Conservation (phyloP, 306 rosid species). For the Macrotyloma uniflorum region DNA sequence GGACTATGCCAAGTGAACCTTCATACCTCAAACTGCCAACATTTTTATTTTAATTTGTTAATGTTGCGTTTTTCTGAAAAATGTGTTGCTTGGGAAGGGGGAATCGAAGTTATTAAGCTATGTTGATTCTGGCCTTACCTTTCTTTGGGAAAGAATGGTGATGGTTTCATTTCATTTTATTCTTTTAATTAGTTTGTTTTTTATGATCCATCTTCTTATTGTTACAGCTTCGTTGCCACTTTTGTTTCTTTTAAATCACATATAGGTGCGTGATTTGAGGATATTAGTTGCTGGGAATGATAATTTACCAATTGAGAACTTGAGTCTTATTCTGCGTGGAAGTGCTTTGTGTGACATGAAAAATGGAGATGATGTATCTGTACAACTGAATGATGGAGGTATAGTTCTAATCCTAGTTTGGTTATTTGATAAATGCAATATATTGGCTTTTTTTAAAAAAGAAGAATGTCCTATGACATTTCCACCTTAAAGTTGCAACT, state of each 20-base stretch:
- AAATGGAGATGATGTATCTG: conserved; percentile 57
- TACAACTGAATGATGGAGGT: conserved; percentile 81
- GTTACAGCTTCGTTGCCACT: conserved; percentile 23
- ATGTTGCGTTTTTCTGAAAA: conserved; percentile 8
- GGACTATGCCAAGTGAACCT: not conserved
- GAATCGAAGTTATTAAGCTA: not conserved
- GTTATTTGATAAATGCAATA: conserved; percentile 24
- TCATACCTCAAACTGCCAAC: not conserved
- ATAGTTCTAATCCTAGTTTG: conserved; percentile 33
- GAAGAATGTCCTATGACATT: conserved; percentile 10
- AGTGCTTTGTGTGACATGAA: conserved; percentile 65
- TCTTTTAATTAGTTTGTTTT: not conserved
- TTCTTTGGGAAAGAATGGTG: not conserved
- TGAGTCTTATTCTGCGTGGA: conserved; percentile 82
- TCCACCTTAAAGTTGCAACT: conserved; percentile 1
- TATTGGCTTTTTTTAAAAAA: not conserved
- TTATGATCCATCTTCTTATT: conserved; percentile 4
- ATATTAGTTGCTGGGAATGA: conserved; percentile 60
- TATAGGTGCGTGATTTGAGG: conserved; percentile 78
- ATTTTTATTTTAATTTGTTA: not conserved
- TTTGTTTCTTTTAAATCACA: conserved; percentile 36
- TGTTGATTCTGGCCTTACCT: not conserved
- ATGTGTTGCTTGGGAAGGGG: not conserved
- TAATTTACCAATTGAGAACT: conserved; percentile 59
- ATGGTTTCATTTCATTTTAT: not conserved